Percentiles rank a stretch among this genome's conserved stretches.
These are phyloP conservation scores for Pholiota molesta DNA, from an alignment of 768 basidiomycete genomes.

Conservation along the genomic window DNA sequence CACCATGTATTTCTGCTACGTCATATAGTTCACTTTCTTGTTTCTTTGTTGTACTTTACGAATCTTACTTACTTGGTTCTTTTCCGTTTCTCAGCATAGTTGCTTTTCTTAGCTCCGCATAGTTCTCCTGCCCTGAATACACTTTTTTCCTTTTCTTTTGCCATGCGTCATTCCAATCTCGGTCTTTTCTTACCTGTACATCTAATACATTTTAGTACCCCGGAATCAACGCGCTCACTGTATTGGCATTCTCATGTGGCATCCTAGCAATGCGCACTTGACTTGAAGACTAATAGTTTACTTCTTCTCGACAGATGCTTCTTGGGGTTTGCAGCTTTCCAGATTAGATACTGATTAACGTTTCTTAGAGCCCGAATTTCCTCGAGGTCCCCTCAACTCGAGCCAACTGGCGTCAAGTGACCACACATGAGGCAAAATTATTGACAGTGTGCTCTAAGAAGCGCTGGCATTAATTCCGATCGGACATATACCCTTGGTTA, in stretches of 20 bases:
- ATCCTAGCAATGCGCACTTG: neutral
- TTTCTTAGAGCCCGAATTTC: no score
- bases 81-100: neutral
- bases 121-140: neutral
- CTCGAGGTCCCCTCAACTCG: no score
- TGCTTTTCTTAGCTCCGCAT: neutral
- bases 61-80: neutral
- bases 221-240: neutral
- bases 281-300: neutral
- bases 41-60: neutral
- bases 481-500: no score
- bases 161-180: neutral
- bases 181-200: neutral
- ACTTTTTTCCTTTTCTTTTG: neutral
- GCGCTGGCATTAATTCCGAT: no score
- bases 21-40: neutral
- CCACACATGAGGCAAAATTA: no score
- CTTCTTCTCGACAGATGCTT: neutral
- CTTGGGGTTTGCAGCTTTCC: no score
- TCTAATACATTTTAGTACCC: neutral
- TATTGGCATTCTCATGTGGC: neutral
- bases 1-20: neutral
- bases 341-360: no score
- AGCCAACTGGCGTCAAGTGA: no score
- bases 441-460: no score